Conservation (phyloP, 495 filamentous ascomycete species). For the Penicillium robsamsonii region DNA sequence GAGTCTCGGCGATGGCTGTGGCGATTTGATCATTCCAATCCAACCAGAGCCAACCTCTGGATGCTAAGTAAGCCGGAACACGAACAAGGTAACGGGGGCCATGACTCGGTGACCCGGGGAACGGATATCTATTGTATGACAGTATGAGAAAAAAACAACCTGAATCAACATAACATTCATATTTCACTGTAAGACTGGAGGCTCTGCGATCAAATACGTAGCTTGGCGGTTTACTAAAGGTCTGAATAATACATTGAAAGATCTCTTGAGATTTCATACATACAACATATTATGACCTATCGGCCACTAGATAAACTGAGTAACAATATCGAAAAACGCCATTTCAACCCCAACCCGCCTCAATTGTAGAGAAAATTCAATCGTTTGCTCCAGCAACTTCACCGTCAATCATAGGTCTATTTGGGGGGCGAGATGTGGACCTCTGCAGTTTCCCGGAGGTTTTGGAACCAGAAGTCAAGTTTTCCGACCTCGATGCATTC, state of each 20-base stretch:
- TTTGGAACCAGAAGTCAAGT: slow-evolving; percentile 60
- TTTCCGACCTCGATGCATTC: slow-evolving; percentile 56
- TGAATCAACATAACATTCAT: not conserved
- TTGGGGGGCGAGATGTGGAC: slow-evolving; percentile 4
- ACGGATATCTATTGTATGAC: not conserved
- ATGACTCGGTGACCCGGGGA: not conserved
- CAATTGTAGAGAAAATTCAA: slow-evolving; percentile 4
- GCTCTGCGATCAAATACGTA: not conserved
- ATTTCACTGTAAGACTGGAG: not conserved
- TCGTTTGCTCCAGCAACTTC: not conserved
- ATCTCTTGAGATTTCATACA: slow-evolving; percentile 6
- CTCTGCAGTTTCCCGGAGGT: slow-evolving; percentile 36
- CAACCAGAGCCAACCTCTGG: too few species aligned
- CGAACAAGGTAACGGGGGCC: not conserved
- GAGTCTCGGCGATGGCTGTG: not conserved
- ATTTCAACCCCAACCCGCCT: not conserved
- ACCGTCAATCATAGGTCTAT: not conserved
- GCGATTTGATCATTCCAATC: not conserved
- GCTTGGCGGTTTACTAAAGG: not conserved
- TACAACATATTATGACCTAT: slow-evolving; percentile 7
- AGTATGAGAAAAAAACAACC: not conserved
- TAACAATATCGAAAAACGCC: slow-evolving; percentile 4
- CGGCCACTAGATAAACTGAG: not conserved
- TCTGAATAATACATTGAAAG: not conserved
- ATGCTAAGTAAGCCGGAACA: not conserved